Base-by-base conservation (phyloP, 1,139 yeast species). In the Debaryomyces udenii region DNA sequence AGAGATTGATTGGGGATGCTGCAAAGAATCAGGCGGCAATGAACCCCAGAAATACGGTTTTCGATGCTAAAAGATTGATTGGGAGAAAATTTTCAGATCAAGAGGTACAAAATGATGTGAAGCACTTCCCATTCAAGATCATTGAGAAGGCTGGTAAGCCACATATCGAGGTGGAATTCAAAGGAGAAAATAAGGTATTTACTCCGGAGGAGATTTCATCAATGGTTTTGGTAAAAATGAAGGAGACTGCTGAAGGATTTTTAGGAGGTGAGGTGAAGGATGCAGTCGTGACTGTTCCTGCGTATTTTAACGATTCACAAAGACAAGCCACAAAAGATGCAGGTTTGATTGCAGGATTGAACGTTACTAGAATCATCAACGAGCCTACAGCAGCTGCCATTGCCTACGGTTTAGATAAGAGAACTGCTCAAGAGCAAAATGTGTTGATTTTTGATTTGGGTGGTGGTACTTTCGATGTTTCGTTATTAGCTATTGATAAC, bases 391-490 rank as follows among this genome's bases (percentile, higher is more conserved):
- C 83, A 31, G 83, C 83, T 48, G 83, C 83, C 50, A 77, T 78
- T 62, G 83, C 83, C 44, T 78, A 78, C 61, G 83, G 83, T 62
- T 71, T 78, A 56, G 84, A 81, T 68, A 86, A 86, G 72, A 86
- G 86, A 40, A 80, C 56, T 27, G 30, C 41, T 3, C 43, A 76
- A 20, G 93, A 86, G 74, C 88, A 88, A 76, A 85, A 88, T 64
- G 94, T 90, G 44, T 80, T 90, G 62, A 89, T 90, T 60, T 90
- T 89, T 71, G 97, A 90, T 71, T 79, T 90, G 63, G 97, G 97
- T 81, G 97, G 97, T 77, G 97, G 97, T 80, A 90, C 97, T 61
- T 90, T 90, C 70, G 97, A 90, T 86, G 97, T 90, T 44, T 90
- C 97, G 31, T 78, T 90, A 55, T 78, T 90, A 57, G 84, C 93